A percentile compares a stretch with the other conserved stretches of the same genome.
Conservation (phyloP, 305 asterid species). For the Lippia alba region DNA sequence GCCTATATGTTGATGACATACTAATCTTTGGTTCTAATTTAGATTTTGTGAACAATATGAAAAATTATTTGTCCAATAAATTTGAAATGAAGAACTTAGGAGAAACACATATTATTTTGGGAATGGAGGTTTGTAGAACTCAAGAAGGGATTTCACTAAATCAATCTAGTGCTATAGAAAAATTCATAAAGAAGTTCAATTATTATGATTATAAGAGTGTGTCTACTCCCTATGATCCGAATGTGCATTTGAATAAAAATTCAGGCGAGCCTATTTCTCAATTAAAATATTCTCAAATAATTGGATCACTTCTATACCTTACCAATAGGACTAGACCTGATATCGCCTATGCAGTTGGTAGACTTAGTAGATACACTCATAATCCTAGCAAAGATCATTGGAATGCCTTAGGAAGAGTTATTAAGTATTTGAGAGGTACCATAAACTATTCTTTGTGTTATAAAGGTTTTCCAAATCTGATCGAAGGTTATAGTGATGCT, state of each 20-base stretch:
- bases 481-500: constrained; percentile 17
- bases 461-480: neutral
- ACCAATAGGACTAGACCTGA: neutral
- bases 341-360: neutral
- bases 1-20: neutral
- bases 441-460: neutral
- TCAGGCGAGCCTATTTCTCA: neutral
- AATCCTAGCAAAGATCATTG: neutral
- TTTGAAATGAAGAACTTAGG: constrained; percentile 26
- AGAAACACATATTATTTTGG: constrained; percentile 9
- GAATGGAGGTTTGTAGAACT: neutral
- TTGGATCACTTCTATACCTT: neutral
- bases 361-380: neutral
- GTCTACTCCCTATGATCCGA: constrained; percentile 11
- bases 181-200: neutral
- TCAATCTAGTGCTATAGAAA: neutral
- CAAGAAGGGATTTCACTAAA: neutral
- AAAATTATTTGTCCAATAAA: neutral
- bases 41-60: neutral
- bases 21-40: constrained; percentile 12
- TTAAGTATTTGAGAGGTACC: neutral
- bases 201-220: neutral
- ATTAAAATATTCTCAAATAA: constrained; percentile 10
- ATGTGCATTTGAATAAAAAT: neutral
- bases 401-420: neutral